Percentiles rank a stretch among this genome's conserved stretches.
Evolutionary conservation across 202 grass and related monocot genomes (phyloP).

Genomic region (Schoenoplectus tabernaemontani): DNA sequence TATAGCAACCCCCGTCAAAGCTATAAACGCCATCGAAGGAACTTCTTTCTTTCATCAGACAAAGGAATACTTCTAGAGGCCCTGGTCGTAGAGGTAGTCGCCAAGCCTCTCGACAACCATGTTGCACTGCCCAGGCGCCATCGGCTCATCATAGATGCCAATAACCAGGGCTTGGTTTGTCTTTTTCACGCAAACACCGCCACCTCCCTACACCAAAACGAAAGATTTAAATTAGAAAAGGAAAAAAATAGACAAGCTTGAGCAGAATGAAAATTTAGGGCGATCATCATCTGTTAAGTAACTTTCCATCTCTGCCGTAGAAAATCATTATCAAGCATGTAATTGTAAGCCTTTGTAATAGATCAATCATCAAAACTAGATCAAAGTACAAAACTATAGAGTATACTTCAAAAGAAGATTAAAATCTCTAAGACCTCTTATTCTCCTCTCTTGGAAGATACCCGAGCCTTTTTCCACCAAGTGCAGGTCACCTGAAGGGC

Average conservation of each 20-base stretch:
- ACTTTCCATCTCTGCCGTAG: not conserved
- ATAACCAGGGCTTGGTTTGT: conserved; percentile 38
- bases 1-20: not conserved
- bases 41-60: not conserved
- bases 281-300: not conserved
- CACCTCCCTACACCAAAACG: conserved; percentile 36
- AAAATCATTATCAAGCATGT: not conserved
- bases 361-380: not conserved
- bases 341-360: not conserved
- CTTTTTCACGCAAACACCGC: conserved; percentile 61
- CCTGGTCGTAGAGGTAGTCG: conserved; percentile 67
- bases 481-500: too few relatives aligned
- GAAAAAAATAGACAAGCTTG: not conserved
- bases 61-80: conserved; percentile 21
- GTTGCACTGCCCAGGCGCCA: conserved; percentile 82
- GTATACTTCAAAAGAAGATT: too few relatives aligned
- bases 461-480: too few relatives aligned
- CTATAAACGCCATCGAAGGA: not conserved
- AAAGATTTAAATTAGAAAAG: not conserved
- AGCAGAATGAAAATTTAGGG: not conserved
- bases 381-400: too few relatives aligned
- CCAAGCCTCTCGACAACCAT: conserved; percentile 85
- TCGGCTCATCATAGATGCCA: conserved; percentile 73
- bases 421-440: too few relatives aligned
- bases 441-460: too few relatives aligned